Evolutionary conservation across 2,329 filamentous ascomycete species (phyloP).

Genomic region (Penicillium decumbens): DNA sequence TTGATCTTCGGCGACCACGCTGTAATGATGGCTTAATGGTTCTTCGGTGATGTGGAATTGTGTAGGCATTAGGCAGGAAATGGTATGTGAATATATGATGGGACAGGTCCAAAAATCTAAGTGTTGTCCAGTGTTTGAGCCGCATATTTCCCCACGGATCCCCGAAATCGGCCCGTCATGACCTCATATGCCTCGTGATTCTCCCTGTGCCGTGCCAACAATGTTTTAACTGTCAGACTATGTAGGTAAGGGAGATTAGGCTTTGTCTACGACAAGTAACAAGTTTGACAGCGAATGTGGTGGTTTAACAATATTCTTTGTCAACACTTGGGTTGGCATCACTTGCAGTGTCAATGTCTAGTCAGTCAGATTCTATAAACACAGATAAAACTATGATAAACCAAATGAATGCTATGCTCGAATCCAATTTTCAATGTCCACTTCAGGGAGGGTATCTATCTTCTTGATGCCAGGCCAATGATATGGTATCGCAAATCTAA

Average conservation of each 20-base stretch:
- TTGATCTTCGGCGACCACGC: background rate
- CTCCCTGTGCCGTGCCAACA: too few relatives aligned
- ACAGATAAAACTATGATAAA: background rate
- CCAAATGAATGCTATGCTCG: background rate
- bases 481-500: background rate
- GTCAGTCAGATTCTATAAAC: background rate
- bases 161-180: too few relatives aligned
- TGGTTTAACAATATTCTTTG: too few relatives aligned
- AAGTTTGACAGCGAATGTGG: too few relatives aligned
- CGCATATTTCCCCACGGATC: too few relatives aligned
- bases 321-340: too few relatives aligned
- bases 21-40: constrained; percentile 4
- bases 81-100: background rate
- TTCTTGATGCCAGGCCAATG: background rate
- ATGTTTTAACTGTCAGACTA: too few relatives aligned
- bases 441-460: background rate
- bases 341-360: background rate
- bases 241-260: too few relatives aligned
- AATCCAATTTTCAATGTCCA: background rate
- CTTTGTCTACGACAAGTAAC: too few relatives aligned
- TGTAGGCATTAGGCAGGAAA: background rate
- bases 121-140: too few relatives aligned
- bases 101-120: too few relatives aligned
- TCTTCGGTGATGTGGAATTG: constrained; percentile 7
- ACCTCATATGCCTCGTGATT: too few relatives aligned